Evolutionary conservation across 768 basidiomycete genomes (phyloP).

Genomic region (Asterophora parasitica): DNA sequence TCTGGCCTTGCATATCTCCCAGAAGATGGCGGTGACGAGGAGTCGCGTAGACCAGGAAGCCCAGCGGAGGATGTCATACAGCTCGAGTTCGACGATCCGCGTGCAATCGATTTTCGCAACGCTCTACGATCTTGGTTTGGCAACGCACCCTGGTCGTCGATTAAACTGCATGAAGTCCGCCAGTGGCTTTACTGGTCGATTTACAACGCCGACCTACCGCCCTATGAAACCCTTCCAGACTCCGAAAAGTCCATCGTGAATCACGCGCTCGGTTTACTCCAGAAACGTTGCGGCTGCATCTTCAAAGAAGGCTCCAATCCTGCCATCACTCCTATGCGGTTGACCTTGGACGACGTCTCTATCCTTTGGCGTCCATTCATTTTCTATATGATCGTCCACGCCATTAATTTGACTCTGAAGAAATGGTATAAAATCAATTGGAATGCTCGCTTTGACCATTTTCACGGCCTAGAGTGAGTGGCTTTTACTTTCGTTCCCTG

Average conservation of each 20-base stretch:
- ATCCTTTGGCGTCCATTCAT: conserved; percentile 64
- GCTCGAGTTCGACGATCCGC: conserved; percentile 60
- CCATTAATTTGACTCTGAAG: conserved; percentile 45
- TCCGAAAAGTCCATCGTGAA: conserved; percentile 49
- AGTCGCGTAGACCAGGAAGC: conserved; percentile 53
- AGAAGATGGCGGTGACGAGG: conserved; percentile 50
- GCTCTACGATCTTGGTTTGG: conserved; percentile 74
- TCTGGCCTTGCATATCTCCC: conserved; percentile 56
- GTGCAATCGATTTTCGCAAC: conserved; percentile 70
- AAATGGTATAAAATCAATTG: conserved; percentile 38
- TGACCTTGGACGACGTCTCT: conserved; percentile 76
- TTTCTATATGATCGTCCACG: conserved; percentile 52
- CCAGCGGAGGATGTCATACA: conserved; percentile 54
- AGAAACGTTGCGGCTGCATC: conserved; percentile 65
- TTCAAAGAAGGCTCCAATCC: conserved; percentile 60
- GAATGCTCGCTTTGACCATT: conserved; percentile 38
- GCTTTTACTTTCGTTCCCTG: not conserved
- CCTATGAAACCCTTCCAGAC: conserved; percentile 40
- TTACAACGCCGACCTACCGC: conserved; percentile 62
- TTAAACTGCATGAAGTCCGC: conserved; percentile 57
- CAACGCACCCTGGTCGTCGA: conserved; percentile 66
- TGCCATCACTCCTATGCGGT: conserved; percentile 48
- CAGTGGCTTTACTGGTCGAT: conserved; percentile 84
- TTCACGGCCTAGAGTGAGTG: conserved; percentile 68
- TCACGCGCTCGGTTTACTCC: conserved; percentile 54